Evolutionary conservation across 495 filamentous ascomycete genomes (phyloP).

Genomic region (Trichoderma virens): DNA sequence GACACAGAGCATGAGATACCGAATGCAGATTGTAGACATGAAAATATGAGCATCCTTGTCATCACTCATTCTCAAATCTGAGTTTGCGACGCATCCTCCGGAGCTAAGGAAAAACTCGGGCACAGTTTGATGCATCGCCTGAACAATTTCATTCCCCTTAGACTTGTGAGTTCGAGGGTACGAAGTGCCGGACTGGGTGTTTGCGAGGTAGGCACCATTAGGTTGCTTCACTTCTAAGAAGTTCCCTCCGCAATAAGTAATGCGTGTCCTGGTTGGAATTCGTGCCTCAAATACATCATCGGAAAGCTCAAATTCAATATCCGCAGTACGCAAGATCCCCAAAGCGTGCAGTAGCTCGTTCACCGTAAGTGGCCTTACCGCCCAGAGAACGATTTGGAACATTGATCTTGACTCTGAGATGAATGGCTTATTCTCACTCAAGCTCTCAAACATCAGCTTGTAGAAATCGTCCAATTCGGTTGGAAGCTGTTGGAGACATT

Average conservation of each 20-base stretch:
- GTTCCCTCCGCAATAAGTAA: neutral
- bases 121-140: neutral
- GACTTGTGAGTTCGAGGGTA: neutral
- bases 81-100: neutral
- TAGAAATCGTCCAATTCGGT: neutral
- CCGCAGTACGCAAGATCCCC: neutral
- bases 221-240: neutral
- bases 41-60: neutral
- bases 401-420: neutral
- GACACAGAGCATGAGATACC: neutral
- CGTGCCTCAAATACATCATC: neutral
- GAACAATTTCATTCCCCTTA: neutral
- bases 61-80: neutral
- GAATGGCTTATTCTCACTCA: neutral
- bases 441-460: neutral
- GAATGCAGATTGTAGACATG: neutral
- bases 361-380: neutral
- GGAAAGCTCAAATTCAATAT: neutral
- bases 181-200: too few species aligned
- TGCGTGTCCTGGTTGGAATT: neutral
- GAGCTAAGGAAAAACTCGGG: neutral
- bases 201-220: neutral
- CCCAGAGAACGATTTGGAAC: neutral
- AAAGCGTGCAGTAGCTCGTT: neutral
- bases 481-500: neutral